A percentile compares a stretch with the other conserved stretches of the same genome.
Conservation (phyloP, 73 alveolate genomes). For the Durusdinium trenchii region DNA sequence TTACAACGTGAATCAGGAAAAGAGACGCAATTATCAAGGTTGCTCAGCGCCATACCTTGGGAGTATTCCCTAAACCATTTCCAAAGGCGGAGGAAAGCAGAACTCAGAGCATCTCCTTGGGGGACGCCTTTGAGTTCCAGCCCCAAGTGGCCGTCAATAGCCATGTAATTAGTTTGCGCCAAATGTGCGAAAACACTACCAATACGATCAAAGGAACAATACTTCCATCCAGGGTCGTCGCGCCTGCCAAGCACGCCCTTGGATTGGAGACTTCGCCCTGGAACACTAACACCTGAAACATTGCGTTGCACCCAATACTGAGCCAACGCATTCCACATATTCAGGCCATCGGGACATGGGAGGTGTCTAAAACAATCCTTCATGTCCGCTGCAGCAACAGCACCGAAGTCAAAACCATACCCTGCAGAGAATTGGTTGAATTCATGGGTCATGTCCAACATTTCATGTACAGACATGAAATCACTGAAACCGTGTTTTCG, state of each 20-base stretch:
- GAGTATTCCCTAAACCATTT: background rate
- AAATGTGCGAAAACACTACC: background rate
- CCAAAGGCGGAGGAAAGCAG: background rate
- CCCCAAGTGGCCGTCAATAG: background rate
- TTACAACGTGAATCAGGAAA: background rate
- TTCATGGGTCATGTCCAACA: background rate
- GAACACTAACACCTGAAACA: background rate
- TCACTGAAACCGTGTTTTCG: background rate
- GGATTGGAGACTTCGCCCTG: background rate
- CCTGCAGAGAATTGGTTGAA: background rate
- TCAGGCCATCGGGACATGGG: background rate
- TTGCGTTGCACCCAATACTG: background rate
- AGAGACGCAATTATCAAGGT: background rate
- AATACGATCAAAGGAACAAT: no score
- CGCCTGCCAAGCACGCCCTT: background rate
- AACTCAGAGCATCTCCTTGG: background rate
- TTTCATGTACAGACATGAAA: background rate
- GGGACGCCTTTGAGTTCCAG: background rate
- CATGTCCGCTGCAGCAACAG: background rate
- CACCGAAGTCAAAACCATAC: background rate
- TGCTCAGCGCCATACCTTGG: background rate
- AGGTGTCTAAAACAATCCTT: constrained; percentile 1
- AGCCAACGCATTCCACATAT: background rate
- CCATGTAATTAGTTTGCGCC: background rate
- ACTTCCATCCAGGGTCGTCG: background rate